phyloP scores from a whole-genome alignment of 2,329 filamentous ascomycete genomes.

The Hymenoscyphus scutula region DNA sequence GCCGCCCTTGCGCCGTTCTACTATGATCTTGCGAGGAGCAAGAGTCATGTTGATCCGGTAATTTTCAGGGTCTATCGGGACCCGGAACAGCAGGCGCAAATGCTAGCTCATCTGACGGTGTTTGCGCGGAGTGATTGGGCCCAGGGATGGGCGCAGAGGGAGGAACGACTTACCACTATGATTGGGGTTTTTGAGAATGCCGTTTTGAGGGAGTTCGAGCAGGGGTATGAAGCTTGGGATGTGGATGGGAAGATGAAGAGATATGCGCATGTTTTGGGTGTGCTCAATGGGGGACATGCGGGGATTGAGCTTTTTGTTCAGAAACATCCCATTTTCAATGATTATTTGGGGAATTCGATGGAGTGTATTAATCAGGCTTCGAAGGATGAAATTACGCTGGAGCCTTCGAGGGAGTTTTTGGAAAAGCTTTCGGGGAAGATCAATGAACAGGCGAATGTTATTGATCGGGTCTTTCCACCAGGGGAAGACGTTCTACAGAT shows the following conservation, averaged over 20 bases:
- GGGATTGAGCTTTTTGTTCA: constrained; percentile 84
- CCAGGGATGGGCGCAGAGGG: constrained; percentile 67
- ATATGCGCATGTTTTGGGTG: constrained; percentile 82
- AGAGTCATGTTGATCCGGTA: constrained; percentile 73
- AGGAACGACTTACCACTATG: constrained; percentile 72
- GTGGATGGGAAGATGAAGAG: constrained; percentile 84
- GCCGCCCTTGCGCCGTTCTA: constrained; percentile 88
- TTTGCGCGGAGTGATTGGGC: constrained; percentile 83
- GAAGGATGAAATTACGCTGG: constrained; percentile 68
- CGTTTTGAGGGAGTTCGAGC: constrained; percentile 86
- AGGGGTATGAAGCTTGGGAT: constrained; percentile 86
- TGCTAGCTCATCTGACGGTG: constrained; percentile 74
- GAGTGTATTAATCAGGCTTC: constrained; percentile 75
- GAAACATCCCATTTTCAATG: constrained; percentile 79
- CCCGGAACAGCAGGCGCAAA: constrained; percentile 85
- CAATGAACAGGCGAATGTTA: constrained; percentile 78
- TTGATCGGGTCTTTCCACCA: constrained; percentile 77
- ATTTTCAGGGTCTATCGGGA: constrained; percentile 85
- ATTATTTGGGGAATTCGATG: constrained; percentile 69
- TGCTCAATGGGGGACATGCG: constrained; percentile 75
- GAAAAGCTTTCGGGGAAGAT: constrained; percentile 69
- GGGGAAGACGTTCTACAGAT: constrained; percentile 69
- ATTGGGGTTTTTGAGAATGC: constrained; percentile 84
- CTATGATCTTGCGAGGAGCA: constrained; percentile 70
- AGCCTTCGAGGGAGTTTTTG: constrained; percentile 81